These are phyloP conservation scores for Cutaneotrichosporon cutaneum DNA, from an alignment of 1,284 basidiomycete species.

Conservation along the genomic window DNA sequence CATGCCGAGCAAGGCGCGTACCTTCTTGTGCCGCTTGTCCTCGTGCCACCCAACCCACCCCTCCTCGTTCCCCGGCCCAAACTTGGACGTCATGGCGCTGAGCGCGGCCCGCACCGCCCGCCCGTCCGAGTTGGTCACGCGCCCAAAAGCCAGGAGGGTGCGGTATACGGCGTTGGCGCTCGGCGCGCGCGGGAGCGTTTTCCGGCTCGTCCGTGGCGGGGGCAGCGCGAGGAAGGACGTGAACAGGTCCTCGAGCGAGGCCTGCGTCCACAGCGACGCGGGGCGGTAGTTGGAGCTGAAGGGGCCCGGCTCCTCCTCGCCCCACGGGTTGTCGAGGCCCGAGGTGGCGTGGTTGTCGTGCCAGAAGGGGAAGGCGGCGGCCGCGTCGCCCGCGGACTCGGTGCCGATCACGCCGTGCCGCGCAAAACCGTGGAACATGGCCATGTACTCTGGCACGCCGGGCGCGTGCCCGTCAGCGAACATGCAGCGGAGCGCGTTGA, in stretches of 20 bases:
- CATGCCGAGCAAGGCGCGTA: conserved; percentile 18
- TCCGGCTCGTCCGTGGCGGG: conserved; percentile 8
- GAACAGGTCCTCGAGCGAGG: conserved; percentile 36
- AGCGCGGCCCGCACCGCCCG: conserved; percentile 35
- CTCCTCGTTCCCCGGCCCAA: conserved; percentile 36
- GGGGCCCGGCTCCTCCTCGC: conserved; percentile 6
- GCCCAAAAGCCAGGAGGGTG: conserved; percentile 42
- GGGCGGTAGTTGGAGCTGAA: conserved; percentile 17
- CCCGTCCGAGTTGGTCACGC: conserved; percentile 38
- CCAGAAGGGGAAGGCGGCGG: conserved; percentile 19
- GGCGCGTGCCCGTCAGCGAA: conserved; percentile 52
- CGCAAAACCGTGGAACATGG: conserved; percentile 73
- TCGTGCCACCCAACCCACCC: conserved; percentile 39
- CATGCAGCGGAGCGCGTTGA: conserved; percentile 70
- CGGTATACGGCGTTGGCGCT: conserved; percentile 34
- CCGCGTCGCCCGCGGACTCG: conserved; percentile 17
- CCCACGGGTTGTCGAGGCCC: conserved; percentile 15
- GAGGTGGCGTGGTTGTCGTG: conserved; percentile 7
- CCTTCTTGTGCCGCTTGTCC: conserved; percentile 30
- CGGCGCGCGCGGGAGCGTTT: conserved; percentile 27
- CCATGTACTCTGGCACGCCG: conserved; percentile 58
- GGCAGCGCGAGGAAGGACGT: conserved; percentile 31
- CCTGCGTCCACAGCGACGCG: conserved; percentile 29
- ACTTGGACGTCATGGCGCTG: conserved; percentile 42
- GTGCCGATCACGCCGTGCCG: conserved; percentile 46